Evolutionary conservation across 2,329 filamentous ascomycete genomes (phyloP).

Genomic region (Thermomyces lanuginosus): DNA sequence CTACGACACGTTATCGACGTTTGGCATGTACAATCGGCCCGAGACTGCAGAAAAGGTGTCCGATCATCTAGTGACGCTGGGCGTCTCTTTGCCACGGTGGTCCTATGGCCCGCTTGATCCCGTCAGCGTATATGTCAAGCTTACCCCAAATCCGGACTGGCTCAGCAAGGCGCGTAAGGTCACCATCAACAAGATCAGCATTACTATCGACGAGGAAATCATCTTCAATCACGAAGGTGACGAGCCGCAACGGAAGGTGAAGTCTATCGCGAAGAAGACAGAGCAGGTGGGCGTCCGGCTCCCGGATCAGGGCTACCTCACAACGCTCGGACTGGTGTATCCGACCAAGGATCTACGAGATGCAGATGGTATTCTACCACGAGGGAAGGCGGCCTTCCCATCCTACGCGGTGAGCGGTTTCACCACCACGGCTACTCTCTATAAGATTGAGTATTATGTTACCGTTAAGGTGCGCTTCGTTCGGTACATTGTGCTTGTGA

Average conservation of each 20-base stretch:
- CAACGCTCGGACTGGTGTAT: constrained; percentile 79
- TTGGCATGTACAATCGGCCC: constrained; percentile 97
- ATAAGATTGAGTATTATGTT: constrained; percentile 96
- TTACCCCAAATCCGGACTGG: constrained; percentile 86
- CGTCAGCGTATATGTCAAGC: constrained; percentile 87
- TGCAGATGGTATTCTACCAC: constrained; percentile 67
- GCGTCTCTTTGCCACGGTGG: constrained; percentile 85
- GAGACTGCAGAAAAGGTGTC: constrained; percentile 72
- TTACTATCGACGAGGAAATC: constrained; percentile 91
- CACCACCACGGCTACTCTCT: constrained; percentile 81
- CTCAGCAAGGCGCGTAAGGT: constrained; percentile 78
- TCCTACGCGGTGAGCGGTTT: constrained; percentile 80
- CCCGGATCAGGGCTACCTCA: constrained; percentile 81
- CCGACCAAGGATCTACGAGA: constrained; percentile 80
- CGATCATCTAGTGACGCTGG: constrained; percentile 81
- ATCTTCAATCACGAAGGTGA: constrained; percentile 98
- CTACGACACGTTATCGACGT: constrained; percentile 94
- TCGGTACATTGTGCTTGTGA: not conserved
- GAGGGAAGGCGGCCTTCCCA: constrained; percentile 75
- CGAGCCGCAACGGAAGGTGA: constrained; percentile 78
- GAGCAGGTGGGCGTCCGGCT: constrained; percentile 69
- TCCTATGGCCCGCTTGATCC: constrained; percentile 92
- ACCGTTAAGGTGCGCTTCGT: constrained; percentile 60
- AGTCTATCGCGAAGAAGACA: constrained; percentile 68
- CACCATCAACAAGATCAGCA: constrained; percentile 83